Percentiles rank a stretch among this genome's conserved stretches.
Evolutionary conservation across 2,329 filamentous ascomycete genomes (phyloP).

Genomic region (Neonectria hederae): DNA sequence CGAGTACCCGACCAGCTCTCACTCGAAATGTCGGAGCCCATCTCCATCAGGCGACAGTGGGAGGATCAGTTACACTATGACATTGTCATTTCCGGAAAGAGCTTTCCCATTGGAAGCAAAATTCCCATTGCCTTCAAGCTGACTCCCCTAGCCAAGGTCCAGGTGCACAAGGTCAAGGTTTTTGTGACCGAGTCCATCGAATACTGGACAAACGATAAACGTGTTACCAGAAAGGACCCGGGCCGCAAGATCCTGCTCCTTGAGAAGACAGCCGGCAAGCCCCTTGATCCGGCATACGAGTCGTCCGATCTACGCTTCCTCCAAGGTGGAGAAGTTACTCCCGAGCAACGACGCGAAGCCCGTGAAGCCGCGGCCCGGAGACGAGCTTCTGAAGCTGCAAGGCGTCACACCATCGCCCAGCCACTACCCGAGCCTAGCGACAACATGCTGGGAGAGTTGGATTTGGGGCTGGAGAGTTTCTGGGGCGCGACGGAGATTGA

Average conservation of each 20-base stretch:
- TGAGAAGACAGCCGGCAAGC: constrained; percentile 85
- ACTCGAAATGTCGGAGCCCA: constrained; percentile 89
- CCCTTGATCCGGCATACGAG: constrained; percentile 76
- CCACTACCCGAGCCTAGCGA: constrained; percentile 63
- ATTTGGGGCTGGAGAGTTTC: constrained; percentile 73
- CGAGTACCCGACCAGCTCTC: constrained; percentile 88
- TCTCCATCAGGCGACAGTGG: constrained; percentile 93
- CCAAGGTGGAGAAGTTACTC: constrained; percentile 79
- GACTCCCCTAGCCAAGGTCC: constrained; percentile 90
- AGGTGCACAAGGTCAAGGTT: constrained; percentile 91
- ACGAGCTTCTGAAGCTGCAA: constrained; percentile 64
- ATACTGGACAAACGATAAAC: constrained; percentile 87
- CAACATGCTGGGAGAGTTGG: constrained; percentile 84
- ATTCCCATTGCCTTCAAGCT: constrained; percentile 95
- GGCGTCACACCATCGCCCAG: constrained; percentile 50
- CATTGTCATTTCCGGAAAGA: constrained; percentile 95
- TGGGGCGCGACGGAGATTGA: constrained; percentile 94
- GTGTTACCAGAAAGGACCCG: constrained; percentile 84
- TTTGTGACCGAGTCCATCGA: constrained; percentile 91
- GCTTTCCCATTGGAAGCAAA: constrained; percentile 86
- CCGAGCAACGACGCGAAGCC: constrained; percentile 58
- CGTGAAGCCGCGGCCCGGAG: constrained; percentile 57
- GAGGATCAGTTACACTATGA: constrained; percentile 96
- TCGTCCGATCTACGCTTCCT: constrained; percentile 80
- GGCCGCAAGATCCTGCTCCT: constrained; percentile 86